Base-by-base conservation (phyloP, 371 early-diverging fungal species). In the Gilbertella persicaria region DNA sequence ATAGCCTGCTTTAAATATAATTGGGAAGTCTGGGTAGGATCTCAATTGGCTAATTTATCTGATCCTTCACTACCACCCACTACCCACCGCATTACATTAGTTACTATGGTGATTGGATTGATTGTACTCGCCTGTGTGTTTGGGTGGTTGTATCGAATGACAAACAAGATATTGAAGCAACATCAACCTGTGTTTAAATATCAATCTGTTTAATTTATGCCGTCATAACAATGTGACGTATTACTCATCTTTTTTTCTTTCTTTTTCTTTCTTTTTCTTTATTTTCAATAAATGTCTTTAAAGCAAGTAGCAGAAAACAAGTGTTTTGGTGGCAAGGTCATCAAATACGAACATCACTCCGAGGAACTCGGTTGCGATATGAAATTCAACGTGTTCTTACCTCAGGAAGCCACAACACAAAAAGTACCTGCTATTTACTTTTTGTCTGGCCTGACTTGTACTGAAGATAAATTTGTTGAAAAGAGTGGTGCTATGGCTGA, bases 381-480 rank as follows among this genome's bases (percentile, higher is more conserved):
- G 91, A 73, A 78, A 43, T 89, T 92, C 67, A 86, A 82, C 60
- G 82, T 90, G 49, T 94, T 84, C 60, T 55, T 90, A 42, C 93
- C 94, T 9, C 73, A 81, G 40, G 66, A 64, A 36, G 73, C 80
- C 5, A 60, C 64, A 4, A 37, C 67, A 38, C 53, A 40, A 30
- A 64, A 72, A 40, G 85, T 86, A 5, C 87, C 87, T 16, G 89
- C 84, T n/a, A 64, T 89, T 16, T 85, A 85, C 71, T 86, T 74
- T 49, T 73, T 86, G 30, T 80, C 87, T n/a, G 90, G 91, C 20
- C 73, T 90, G 61, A 89, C 91, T 0, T 87, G 88, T 66, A 85
- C 75, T 20, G 89, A 93, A 59, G 93, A 93, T 64, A 95, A 95
- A 72, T 93, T 93, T 71, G 67, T 88, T 40, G 83, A 83, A 60